Percentiles rank a stretch among this genome's conserved stretches.
These are phyloP conservation scores for Zygosaccharomyces pseudobailii DNA, from an alignment of 1,139 yeast species.

Conservation along the genomic window DNA sequence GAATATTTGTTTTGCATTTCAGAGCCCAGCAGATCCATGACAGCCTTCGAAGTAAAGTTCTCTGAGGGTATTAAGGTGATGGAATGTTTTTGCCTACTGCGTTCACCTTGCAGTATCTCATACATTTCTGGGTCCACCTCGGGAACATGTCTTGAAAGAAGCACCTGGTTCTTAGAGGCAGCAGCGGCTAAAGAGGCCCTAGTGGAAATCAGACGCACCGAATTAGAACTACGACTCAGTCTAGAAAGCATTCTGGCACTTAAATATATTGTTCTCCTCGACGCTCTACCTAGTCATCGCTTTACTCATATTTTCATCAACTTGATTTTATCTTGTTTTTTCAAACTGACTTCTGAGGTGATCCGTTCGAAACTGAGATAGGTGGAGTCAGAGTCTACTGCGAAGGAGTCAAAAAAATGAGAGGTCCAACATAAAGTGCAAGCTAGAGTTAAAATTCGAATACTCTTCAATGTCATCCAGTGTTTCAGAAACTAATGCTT, in stretches of 20 bases:
- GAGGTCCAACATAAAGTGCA: no score
- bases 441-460: no score
- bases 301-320: background rate
- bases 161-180: slow-evolving; percentile 22
- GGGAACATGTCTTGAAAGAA: slow-evolving; percentile 59
- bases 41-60: slow-evolving; percentile 91
- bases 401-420: background rate
- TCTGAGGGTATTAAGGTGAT: slow-evolving; percentile 92
- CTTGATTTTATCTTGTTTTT: background rate
- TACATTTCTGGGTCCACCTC: slow-evolving; percentile 86
- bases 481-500: no score
- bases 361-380: background rate
- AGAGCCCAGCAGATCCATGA: slow-evolving; percentile 88
- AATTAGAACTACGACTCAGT: slow-evolving; percentile 5
- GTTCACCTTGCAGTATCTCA: slow-evolving; percentile 66
- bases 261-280: background rate
- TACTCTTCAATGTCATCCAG: no score
- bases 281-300: no score
- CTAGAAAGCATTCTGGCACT: slow-evolving; percentile 8
- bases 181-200: slow-evolving; percentile 4
- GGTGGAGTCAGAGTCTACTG: background rate
- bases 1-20: slow-evolving; percentile 98
- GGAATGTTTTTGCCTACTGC: slow-evolving; percentile 79
- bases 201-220: slow-evolving; percentile 11
- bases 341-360: background rate